phyloP scores from a whole-genome alignment of 1,284 basidiomycete genomes.

The Xerocomus minutiporus region DNA sequence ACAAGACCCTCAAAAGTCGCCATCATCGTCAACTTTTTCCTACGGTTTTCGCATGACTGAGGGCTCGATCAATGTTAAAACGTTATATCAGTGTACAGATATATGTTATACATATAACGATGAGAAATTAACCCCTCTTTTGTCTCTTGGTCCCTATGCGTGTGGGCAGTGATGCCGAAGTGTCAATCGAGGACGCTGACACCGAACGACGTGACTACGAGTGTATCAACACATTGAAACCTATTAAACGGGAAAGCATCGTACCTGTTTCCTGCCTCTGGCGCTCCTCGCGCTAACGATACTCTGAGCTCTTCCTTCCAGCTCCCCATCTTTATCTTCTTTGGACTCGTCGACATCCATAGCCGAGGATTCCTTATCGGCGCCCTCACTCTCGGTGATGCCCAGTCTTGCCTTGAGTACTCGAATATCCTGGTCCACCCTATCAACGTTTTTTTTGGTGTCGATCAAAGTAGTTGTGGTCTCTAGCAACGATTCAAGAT shows the following conservation, averaged over 20 bases:
- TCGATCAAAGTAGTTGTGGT: slow-evolving; percentile 74
- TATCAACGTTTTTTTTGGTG: slow-evolving; percentile 83
- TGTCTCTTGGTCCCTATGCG: slow-evolving; percentile 55
- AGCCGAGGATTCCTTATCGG: slow-evolving; percentile 30
- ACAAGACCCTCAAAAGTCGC: slow-evolving; percentile 53
- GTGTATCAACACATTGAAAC: slow-evolving; percentile 1
- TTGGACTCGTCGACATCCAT: slow-evolving; percentile 41
- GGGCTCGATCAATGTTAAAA: slow-evolving; percentile 13
- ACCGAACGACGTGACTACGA: slow-evolving; percentile 53
- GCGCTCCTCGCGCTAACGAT: slow-evolving; percentile 58
- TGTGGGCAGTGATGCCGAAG: slow-evolving; percentile 47
- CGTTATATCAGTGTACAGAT: not conserved
- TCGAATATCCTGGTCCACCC: slow-evolving; percentile 78
- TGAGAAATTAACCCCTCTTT: slow-evolving; percentile 41
- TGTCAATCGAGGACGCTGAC: slow-evolving; percentile 65
- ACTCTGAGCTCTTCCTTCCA: slow-evolving; percentile 59
- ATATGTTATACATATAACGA: slow-evolving; percentile 3
- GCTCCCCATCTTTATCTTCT: slow-evolving; percentile 33
- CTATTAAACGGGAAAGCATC: slow-evolving; percentile 19
- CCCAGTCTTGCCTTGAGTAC: slow-evolving; percentile 65
- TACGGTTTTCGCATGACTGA: slow-evolving; percentile 59
- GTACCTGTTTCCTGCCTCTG: slow-evolving; percentile 56
- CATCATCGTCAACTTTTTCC: slow-evolving; percentile 84
- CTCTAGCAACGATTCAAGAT: slow-evolving; percentile 69
- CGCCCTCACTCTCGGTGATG: slow-evolving; percentile 44